Base-by-base conservation (phyloP, 768 basidiomycete genomes). In the Tylopilus rubrobrunneus region DNA sequence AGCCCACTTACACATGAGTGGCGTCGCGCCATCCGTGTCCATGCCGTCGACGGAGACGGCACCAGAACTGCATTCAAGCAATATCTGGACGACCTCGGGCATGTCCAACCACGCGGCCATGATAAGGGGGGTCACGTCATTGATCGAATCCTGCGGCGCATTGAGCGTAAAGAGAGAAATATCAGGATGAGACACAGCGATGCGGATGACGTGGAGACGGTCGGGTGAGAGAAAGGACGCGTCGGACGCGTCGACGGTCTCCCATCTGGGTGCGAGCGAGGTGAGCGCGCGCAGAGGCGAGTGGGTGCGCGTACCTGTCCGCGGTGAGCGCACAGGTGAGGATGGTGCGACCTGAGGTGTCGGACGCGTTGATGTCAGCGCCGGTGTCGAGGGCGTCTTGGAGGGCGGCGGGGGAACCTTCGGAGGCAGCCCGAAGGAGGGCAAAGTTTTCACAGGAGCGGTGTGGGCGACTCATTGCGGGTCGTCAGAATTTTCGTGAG, bases 71-170 rank as follows among this genome's bases (percentile, higher is more conserved):
- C 74, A 78, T 44, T 87, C 81, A 23, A 91, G 76, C 17, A 91
- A 71, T 40, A 83, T 60, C 51, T 73, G 74, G n/a, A 91, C 85
- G 25, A 74, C 77, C 15, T 78, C 70, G 11, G 80, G 78, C 67
- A 80, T 72, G 60, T 89, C 84, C 19, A 90, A 76, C 87, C 87
- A 91, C 1, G 88, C 83, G 7, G 88, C 86, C 76, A 89, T 82
- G 5, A 86, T 84, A 15, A 92, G 78, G 11, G 88, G 87, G 1
- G 87, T 86, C 8, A 88, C 86, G 33, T 87, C 87, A 49, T 81
- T 82, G 74, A 86, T 82, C 2, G 81, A 79, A 55, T 74, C 73
- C 49, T 86, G 85, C 0, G 88, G 84, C n/a, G 84, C 82, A 65
- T 92, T 91, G 40, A 92, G 72, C 17, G 86, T 84, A 63, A 79